Base-by-base conservation (phyloP, 352 stramenopile genomes). In the Globisporangium megalacanthum region DNA sequence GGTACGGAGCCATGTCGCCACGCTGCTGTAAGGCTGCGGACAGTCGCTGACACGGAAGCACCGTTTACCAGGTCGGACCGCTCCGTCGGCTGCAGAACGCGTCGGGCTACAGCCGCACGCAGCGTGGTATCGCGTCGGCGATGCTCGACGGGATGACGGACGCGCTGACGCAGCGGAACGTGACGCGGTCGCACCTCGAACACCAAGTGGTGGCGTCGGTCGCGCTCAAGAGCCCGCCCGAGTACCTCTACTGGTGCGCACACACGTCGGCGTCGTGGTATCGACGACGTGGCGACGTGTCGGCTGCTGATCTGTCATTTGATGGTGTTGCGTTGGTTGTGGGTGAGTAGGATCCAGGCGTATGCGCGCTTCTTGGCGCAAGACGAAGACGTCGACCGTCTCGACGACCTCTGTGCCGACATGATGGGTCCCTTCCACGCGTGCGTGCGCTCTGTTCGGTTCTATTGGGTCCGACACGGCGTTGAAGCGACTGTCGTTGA, bases 211-310 rank as follows among this genome's bases (percentile, higher is more conserved):
- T 82, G 8, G 65, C 79, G 17, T 61, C 79, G 0, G 52, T 89
- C 2, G 68, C 79, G 7, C 62, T 95, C 13, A 82, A 89, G 64
- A 95, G 83, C 50, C 60, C 74, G 0, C 55, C 59, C 13, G 86
- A 95, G 69, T 95, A 92, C 75, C 74, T 77, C 7, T 92, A 93
- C 58, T 95, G 86, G 86, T 94, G 66, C 42, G 49, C 46, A n/a
- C 3, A 46, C 13, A 17, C 39, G 19, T 29, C 2, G 25, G n/a
- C 15, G 29, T 54, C 64, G n/a, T 33, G 35, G 35, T 36, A 35
- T 50, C 20, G 15, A 39, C 48, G 11, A 8, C 42, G 19, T 1
- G n/a, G 42, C 9, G 15, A n/a, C 37, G 14, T 17, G 37, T 44
- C 10, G 15, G 39, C 15, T 45, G 39, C 4, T 17, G 39, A 31